A percentile compares a stretch with the other conserved stretches of the same genome.
phyloP scores from a whole-genome alignment of 148 eudicot genomes.

The Vaccinium myrtillus region DNA sequence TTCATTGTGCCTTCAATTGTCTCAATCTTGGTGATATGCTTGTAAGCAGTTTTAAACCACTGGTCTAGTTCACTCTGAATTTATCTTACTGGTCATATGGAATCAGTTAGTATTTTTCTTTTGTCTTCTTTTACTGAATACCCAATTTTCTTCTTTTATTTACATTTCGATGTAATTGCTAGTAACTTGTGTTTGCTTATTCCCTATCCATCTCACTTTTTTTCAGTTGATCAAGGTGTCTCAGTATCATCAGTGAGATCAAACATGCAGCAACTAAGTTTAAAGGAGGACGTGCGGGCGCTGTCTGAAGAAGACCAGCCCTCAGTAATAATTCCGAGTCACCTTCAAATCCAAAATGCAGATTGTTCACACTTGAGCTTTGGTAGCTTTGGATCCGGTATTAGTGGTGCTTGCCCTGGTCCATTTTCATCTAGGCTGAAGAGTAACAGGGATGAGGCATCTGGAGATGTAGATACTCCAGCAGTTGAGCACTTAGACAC shows the following conservation, averaged over 20 bases:
- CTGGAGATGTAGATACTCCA: constrained; percentile 49
- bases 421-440: constrained; percentile 45
- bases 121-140: neutral
- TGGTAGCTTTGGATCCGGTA: constrained; percentile 82
- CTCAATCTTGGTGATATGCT: neutral
- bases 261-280: constrained; percentile 61
- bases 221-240: constrained; percentile 47
- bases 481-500: constrained; percentile 52
- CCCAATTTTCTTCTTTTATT: neutral
- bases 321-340: constrained; percentile 85
- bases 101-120: neutral
- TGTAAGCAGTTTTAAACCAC: neutral
- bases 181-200: neutral
- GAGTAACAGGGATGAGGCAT: constrained; percentile 46
- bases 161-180: neutral
- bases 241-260: constrained; percentile 60
- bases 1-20: neutral
- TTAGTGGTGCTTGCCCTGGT: constrained; percentile 45
- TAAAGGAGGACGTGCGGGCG: constrained; percentile 49
- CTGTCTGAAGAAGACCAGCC: constrained; percentile 59
- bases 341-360: constrained; percentile 71
- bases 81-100: neutral
- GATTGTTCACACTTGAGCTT: constrained; percentile 92
- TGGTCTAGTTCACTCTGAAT: neutral
- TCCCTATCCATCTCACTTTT: constrained; percentile 6